Base-by-base conservation (phyloP, 495 filamentous ascomycete species). In the Xylaria acuta region DNA sequence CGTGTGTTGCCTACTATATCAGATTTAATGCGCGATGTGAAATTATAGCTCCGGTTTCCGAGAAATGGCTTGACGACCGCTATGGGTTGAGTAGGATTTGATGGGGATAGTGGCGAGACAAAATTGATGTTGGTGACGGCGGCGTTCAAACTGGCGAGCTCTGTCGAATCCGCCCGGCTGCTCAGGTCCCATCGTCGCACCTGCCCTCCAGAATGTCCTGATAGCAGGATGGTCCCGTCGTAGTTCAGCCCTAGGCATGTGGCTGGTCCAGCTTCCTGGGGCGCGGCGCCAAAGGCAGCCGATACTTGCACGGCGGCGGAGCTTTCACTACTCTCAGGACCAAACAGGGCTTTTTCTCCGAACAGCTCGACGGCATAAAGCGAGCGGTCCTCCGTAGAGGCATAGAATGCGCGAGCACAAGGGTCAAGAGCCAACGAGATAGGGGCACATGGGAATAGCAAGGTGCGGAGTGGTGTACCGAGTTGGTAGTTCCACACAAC, bases 401-500 rank as follows among this genome's bases (percentile, higher is more conserved):
- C 89, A 77, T 93, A 98, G 71, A 93, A 87, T 14, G 91, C 94
- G 49, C 96, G 88, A 67, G 96, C 91, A 58, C 90, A 92, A 2
- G 95, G 92, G 78, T 99, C 96, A 5, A 98, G 81, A 11, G 88
- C 85, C 34, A 97, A 76, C 73, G 90, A 94, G 34, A 90, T 83
- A 22, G 95, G 92, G 30, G 86, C 85, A n/a, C 84, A 85, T 2
- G 92, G 87, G 60, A 97, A 87, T 25, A 98, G 85, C 73, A 93
- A 90, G 22, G 94, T 97, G 72, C 94, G 90, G 69, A 98, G 79
- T 30, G 89, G 84, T 38, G 85, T 85, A 45, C 94, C 94, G 1
- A 87, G 92, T 36, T 90, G 88, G 77, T 95, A 96, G 78, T 97
- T 93, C 96, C 96, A 99, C 67, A 93, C 87, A 72, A 96, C 90